phyloP scores from a whole-genome alignment of 2,329 filamentous ascomycete genomes.

The Aspergillus ochraceoroseus region DNA sequence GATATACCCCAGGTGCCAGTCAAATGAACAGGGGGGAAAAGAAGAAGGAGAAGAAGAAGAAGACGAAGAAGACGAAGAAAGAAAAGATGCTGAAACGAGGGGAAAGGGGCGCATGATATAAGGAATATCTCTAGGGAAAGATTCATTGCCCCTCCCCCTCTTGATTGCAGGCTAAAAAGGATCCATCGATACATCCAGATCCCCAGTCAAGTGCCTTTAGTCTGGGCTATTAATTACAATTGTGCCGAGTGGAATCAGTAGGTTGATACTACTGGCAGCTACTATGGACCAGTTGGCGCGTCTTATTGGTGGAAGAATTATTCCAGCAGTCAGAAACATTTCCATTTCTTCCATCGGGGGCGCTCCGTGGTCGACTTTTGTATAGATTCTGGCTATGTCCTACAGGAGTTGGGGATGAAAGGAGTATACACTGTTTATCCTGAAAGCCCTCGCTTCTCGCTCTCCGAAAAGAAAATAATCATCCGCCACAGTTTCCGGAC shows the following conservation, averaged over 20 bases:
- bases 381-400: too few relatives aligned
- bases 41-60: too few relatives aligned
- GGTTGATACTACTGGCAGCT: constrained; percentile 7
- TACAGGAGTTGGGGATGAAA: too few relatives aligned
- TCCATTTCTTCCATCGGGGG: constrained; percentile 9
- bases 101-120: constrained; percentile 1
- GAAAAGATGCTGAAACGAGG: neutral
- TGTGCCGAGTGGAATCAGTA: constrained; percentile 2
- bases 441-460: constrained; percentile 81
- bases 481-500: constrained; percentile 98
- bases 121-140: neutral
- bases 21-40: too few relatives aligned
- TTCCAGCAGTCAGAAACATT: constrained; percentile 24
- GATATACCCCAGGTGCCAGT: too few relatives aligned
- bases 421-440: constrained; percentile 43
- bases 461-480: constrained; percentile 96
- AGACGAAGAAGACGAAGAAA: neutral
- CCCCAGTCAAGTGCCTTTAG: neutral
- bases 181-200: constrained; percentile 6
- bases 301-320: constrained; percentile 30
- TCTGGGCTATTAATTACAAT: constrained; percentile 3
- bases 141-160: neutral
- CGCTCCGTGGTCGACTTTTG: constrained; percentile 6
- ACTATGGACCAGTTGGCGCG: neutral
- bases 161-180: constrained; percentile 1